Conservation (phyloP, 2,329 filamentous ascomycete species). For the Aspergillus arachidicola region DNA sequence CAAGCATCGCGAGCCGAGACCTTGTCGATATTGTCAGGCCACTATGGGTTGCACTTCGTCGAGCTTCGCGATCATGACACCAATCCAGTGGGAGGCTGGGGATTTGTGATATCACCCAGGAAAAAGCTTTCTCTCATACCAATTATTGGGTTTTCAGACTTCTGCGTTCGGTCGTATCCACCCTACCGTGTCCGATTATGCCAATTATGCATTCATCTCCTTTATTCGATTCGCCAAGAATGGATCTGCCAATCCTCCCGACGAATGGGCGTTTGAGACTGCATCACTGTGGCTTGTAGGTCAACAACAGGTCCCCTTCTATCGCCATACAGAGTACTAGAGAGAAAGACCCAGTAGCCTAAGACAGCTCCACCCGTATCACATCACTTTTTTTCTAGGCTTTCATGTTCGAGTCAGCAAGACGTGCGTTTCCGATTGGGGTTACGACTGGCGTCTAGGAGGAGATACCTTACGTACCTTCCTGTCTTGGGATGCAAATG, state of each 20-base stretch:
- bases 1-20: constrained; percentile 2
- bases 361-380: constrained; percentile 2
- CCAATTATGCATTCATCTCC: neutral
- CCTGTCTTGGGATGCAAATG: neutral
- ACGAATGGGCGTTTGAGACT: constrained; percentile 11
- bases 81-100: neutral
- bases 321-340: neutral
- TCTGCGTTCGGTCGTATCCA: neutral
- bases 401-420: neutral
- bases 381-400: neutral
- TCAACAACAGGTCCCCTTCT: neutral
- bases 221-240: constrained; percentile 11
- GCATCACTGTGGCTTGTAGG: neutral
- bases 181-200: neutral
- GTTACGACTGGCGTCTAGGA: neutral
- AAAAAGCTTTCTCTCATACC: neutral
- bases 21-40: neutral
- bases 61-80: neutral
- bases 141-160: neutral
- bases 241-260: constrained; percentile 11
- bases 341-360: neutral
- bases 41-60: neutral
- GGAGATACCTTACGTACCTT: neutral
- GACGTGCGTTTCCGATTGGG: neutral
- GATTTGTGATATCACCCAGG: neutral